Evolutionary conservation across 768 basidiomycete species (phyloP).

Genomic region (Leccinum sublutescens): DNA sequence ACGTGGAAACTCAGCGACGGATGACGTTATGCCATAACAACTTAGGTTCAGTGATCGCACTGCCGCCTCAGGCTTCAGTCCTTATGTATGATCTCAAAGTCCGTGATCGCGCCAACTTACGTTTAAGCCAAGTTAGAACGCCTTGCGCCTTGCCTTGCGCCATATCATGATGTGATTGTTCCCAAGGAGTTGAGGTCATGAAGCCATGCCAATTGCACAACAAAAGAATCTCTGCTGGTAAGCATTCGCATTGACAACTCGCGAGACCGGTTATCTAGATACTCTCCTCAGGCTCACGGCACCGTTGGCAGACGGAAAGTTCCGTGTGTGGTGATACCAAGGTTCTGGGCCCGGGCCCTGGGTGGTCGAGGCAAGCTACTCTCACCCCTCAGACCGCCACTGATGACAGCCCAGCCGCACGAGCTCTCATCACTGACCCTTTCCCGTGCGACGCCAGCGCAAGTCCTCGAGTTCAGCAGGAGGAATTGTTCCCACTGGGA

Average conservation of each 20-base stretch:
- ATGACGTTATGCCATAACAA: neutral
- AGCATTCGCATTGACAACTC: too few relatives aligned
- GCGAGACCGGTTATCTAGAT: neutral
- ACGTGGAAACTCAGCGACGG: neutral
- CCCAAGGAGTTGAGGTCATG: neutral
- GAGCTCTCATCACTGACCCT: too few relatives aligned
- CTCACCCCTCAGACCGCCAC: neutral
- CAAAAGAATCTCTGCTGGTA: neutral
- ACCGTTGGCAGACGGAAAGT: neutral
- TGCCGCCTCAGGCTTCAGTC: too few relatives aligned
- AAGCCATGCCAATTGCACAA: neutral
- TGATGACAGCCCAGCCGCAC: constrained; percentile 29
- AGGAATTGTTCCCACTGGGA: constrained; percentile 44
- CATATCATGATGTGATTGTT: neutral
- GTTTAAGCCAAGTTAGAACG: neutral
- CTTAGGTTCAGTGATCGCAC: neutral
- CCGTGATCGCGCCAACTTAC: neutral
- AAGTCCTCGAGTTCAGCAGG: constrained; percentile 40
- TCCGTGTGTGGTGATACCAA: neutral
- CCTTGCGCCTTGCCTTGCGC: neutral
- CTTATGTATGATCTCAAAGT: neutral
- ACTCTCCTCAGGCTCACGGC: neutral
- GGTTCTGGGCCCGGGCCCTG: neutral
- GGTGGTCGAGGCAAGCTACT: too few relatives aligned
- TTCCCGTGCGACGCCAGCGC: constrained; percentile 47